Base-by-base conservation (phyloP, 306 rosid species). In the Acmispon strigosus region DNA sequence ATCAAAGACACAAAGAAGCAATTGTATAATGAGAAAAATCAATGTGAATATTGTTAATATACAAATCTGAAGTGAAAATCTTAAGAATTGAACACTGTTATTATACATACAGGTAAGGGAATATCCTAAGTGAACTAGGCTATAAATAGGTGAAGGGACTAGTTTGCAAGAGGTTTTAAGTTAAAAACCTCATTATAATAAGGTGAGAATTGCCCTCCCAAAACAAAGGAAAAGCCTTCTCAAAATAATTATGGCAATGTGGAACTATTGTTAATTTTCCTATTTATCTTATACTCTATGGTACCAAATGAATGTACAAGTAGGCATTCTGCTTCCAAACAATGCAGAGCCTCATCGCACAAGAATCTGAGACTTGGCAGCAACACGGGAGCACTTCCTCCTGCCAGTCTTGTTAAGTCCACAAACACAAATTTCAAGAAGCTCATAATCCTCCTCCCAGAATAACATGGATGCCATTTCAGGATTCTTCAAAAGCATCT, bases 381-480 rank as follows among this genome's bases (percentile, higher is more conserved):
- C 75, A 10, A 19, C 54, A 10, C 94, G 89, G 2, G 95, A 84
- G 74, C 96, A 92, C 56, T 80, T 86, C 66, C 61, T 92, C 73
- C 90, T 41, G 34, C 87, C 83, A 7, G 68, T 80, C 79, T 89
- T 88, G 78, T 34, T 73, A 54, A 89, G 96, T 0, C 77, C 88
- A 68, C 98, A 92, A 3, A 83, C 90, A 74, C 96, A 92, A 14
- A 71, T 86, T 56, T 92, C 89, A 20, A 92, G 98, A 37, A 90
- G 81, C 48, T 89, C 95, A 5, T 84, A 86, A 65, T 92, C 96
- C 77, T 92, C 98, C 69, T 88, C 98, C 87, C 90, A 87, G 56
- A 86, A 88, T 83, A 92, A 86, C 84, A 83, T 41, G n/a, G 94
- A 84, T 10, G 98, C 98, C 84, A 64, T 84, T 72, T 82, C 80